phyloP scores from a whole-genome alignment of 371 early-diverging fungal genomes.

The Parasitella parasitica region DNA sequence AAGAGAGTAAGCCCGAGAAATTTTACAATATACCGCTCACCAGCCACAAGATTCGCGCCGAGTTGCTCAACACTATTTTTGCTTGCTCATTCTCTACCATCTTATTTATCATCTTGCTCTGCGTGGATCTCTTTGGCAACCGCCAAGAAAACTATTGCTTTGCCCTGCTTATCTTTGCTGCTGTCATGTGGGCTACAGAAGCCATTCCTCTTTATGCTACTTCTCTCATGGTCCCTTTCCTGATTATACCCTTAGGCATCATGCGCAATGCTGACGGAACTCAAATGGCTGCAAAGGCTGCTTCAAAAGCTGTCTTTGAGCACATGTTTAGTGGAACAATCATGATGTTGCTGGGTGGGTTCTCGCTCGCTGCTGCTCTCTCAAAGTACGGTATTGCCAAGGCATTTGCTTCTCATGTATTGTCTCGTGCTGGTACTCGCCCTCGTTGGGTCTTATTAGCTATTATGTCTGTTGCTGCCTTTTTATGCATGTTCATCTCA shows the following conservation, averaged over 20 bases:
- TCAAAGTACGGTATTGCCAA: constrained; percentile 70
- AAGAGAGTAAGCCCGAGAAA: constrained; percentile 46
- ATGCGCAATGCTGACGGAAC: constrained; percentile 55
- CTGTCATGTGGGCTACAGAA: constrained; percentile 72
- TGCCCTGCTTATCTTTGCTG: constrained; percentile 63
- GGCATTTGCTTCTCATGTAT: constrained; percentile 64
- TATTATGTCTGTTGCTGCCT: constrained; percentile 74
- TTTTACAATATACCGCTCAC: constrained; percentile 42
- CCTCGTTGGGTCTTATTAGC: constrained; percentile 70
- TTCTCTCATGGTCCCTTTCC: constrained; percentile 73
- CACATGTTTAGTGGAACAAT: constrained; percentile 96
- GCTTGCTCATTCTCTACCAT: constrained; percentile 47
- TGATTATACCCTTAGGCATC: constrained; percentile 73
- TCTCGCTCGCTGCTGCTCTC: constrained; percentile 80
- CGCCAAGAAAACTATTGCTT: constrained; percentile 65
- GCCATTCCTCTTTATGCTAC: constrained; percentile 83
- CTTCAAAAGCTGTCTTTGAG: constrained; percentile 80
- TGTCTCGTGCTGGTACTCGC: constrained; percentile 71
- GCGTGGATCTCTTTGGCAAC: constrained; percentile 53
- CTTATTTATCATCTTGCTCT: constrained; percentile 56
- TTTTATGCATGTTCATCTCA: constrained; percentile 78
- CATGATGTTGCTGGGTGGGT: constrained; percentile 95
- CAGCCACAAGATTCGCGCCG: constrained; percentile 19
- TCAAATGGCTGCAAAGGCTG: constrained; percentile 64
- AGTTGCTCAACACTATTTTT: constrained; percentile 25